Conservation (phyloP, 2,329 filamentous ascomycete species). For the Elsinoe batatas region DNA sequence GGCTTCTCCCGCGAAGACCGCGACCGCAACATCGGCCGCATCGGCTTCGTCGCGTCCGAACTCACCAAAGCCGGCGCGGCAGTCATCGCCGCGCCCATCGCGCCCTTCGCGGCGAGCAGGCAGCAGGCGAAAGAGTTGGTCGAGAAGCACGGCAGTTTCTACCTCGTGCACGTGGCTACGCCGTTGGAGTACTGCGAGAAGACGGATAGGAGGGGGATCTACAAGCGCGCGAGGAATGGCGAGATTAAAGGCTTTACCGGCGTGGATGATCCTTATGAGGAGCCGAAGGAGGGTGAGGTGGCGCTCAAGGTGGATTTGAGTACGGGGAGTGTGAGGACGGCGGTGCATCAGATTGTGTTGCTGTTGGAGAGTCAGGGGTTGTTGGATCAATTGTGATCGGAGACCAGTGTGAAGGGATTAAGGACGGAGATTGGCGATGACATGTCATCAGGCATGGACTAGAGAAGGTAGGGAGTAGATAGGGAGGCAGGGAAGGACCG, state of each 20-base stretch:
- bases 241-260: conserved; percentile 98
- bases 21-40: conserved; percentile 88
- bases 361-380: conserved; percentile 82
- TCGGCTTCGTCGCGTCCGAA: conserved; percentile 91
- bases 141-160: conserved; percentile 83
- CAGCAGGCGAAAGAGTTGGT: conserved; percentile 72
- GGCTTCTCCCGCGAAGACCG: conserved; percentile 92
- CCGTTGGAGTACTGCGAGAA: conserved; percentile 87
- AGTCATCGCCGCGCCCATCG: conserved; percentile 93
- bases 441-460: background rate
- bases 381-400: conserved; percentile 53
- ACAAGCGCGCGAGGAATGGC: conserved; percentile 69
- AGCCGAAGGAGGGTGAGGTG: conserved; percentile 67
- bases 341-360: conserved; percentile 93
- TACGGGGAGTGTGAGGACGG: conserved; percentile 80
- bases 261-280: conserved; percentile 94
- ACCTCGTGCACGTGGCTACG: conserved; percentile 89
- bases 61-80: conserved; percentile 86
- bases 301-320: conserved; percentile 76
- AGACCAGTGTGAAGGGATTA: too few species aligned
- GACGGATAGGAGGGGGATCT: conserved; percentile 89
- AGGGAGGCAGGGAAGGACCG: background rate
- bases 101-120: conserved; percentile 75
- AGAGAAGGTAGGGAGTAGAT: background rate
- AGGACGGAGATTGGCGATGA: too few species aligned